Percentiles rank a stretch among this genome's conserved stretches.
phyloP scores from a whole-genome alignment of 2,329 filamentous ascomycete species.

The Penicillium sp. region DNA sequence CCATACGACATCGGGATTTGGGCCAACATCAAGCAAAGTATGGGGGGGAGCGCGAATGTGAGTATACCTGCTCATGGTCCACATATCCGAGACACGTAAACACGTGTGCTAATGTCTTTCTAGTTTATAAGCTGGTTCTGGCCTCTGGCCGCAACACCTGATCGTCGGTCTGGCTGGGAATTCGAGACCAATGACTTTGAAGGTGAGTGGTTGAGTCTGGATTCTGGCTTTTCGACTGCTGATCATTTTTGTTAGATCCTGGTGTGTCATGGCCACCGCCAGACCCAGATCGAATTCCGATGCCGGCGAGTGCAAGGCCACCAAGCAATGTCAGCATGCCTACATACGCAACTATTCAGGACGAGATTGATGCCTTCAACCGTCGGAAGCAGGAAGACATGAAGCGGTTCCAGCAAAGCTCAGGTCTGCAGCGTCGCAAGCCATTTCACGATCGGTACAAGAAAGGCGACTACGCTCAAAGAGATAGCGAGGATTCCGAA shows the following conservation, averaged over 20 bases:
- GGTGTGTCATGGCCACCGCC: slow-evolving; percentile 41
- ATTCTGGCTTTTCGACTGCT: background rate
- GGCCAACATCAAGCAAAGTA: slow-evolving; percentile 51
- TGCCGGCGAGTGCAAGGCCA: slow-evolving; percentile 20
- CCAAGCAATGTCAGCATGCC: slow-evolving; percentile 21
- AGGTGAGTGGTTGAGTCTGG: slow-evolving; percentile 28
- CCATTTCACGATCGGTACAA: slow-evolving; percentile 36
- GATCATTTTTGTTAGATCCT: slow-evolving; percentile 22
- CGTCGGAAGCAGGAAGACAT: slow-evolving; percentile 47
- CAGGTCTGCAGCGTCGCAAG: slow-evolving; percentile 31
- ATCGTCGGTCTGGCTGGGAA: slow-evolving; percentile 38
- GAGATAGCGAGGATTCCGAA: slow-evolving; percentile 14
- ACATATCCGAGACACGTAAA: background rate
- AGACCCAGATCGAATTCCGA: slow-evolving; percentile 43
- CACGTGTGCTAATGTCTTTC: background rate
- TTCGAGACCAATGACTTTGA: slow-evolving; percentile 57
- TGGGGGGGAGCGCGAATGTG: slow-evolving; percentile 48
- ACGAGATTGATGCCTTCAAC: slow-evolving; percentile 47
- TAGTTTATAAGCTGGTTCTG: slow-evolving; percentile 52
- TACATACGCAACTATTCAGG: slow-evolving; percentile 27
- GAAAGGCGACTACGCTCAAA: slow-evolving; percentile 5
- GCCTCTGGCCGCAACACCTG: slow-evolving; percentile 48
- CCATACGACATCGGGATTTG: slow-evolving; percentile 59
- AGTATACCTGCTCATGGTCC: slow-evolving; percentile 1
- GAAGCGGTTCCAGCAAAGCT: slow-evolving; percentile 33